Evolutionary conservation across 306 rosid genomes (phyloP).

Genomic region (Lablab purpureus): DNA sequence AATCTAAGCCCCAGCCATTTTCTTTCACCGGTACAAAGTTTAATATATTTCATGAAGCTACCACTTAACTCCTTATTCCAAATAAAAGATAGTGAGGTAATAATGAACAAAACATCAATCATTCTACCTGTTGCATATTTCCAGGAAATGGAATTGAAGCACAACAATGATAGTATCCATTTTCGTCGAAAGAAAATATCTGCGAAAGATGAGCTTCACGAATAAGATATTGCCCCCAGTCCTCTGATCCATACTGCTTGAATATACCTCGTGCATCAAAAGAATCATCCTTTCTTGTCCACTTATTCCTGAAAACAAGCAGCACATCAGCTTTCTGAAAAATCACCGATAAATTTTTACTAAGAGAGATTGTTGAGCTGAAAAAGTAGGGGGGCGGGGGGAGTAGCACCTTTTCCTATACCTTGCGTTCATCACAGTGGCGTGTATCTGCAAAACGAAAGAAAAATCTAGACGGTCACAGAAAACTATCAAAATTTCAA

Average conservation of each 20-base stretch:
- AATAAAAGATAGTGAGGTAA: conserved; percentile 48
- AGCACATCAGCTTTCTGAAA: conserved; percentile 42
- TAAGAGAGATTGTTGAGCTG: conserved; percentile 22
- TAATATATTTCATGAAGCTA: not conserved
- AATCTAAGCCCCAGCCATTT: conserved; percentile 17
- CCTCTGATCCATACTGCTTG: conserved; percentile 71
- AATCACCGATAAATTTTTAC: conserved; percentile 19
- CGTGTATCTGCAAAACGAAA: conserved; percentile 73
- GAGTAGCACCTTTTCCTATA: conserved; percentile 67
- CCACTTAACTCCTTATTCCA: conserved; percentile 46
- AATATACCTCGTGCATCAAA: conserved; percentile 83
- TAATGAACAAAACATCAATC: conserved; percentile 23
- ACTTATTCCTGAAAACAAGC: conserved; percentile 51
- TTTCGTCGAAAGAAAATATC: conserved; percentile 71
- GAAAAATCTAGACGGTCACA: conserved; percentile 30
- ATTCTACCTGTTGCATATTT: conserved; percentile 56
- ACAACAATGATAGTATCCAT: conserved; percentile 86
- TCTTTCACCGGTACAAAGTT: not conserved
- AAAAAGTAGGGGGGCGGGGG: conserved; percentile 21
- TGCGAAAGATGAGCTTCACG: conserved; percentile 93
- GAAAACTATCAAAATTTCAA: conserved; percentile 11
- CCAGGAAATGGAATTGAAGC: conserved; percentile 83
- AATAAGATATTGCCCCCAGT: conserved; percentile 86
- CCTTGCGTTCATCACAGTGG: conserved; percentile 80
- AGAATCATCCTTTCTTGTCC: conserved; percentile 49